Base-by-base conservation (phyloP, 306 rosid genomes). In the Lathyrus oleraceus region DNA sequence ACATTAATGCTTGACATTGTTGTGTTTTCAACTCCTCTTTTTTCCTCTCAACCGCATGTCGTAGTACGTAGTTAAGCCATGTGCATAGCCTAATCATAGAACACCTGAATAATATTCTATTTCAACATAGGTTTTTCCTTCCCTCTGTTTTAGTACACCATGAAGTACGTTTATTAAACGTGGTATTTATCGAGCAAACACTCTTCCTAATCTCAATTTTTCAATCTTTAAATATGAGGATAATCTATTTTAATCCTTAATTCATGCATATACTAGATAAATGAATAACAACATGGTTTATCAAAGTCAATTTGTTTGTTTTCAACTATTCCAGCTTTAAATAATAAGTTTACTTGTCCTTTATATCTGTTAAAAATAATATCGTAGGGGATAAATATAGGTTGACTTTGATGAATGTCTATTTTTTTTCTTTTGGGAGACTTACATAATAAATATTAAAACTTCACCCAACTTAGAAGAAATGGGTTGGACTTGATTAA, bases 331-430 rank as follows among this genome's bases (percentile, higher is more conserved):
- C 49, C 44, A 8, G 21, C 30, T 5, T 11, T 14, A 53, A 53
- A 13, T 40, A 67, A 67, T 75, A 43, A 48, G 61, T 69, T 39
- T 35, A 14, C 70, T 76, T 69, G 65, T 76, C 20, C 40, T 69
- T 58, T 75, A 10, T 36, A 21, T 57, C 9, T 15, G 19, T 48
- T 23, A 35, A 36, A 61, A 40, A 74, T 64, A 11, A 54, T 65
- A 64, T 39, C 20, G 13, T 23, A 40, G 5, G 57, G 1, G 3
- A 39, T 39, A 64, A 64, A 21, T 11, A 52, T 74, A 58, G 56
- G n/a, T 67, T 58, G 74, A 58, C 69, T 67, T 51, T 3, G 6
- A 9, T 51, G 12, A 49, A 49, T 17, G 56, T 49, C 23, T 17
- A 23, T 49, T 2, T 16, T 17, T 17, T 16, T 51, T 51, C 20